phyloP scores from a whole-genome alignment of 148 eudicot species.

The Agrostemma githago region DNA sequence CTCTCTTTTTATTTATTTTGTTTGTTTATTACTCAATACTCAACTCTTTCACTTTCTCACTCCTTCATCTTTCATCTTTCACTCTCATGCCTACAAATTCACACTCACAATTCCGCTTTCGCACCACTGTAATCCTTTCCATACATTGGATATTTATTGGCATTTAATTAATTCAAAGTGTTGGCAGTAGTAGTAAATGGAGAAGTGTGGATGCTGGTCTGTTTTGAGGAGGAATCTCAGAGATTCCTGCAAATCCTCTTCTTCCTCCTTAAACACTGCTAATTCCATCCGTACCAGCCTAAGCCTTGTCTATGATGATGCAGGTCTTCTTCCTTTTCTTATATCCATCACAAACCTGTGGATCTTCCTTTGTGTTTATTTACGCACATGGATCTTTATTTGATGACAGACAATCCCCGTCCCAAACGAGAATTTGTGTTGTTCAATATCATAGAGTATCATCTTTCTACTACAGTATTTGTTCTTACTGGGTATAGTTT shows the following conservation, averaged over 20 bases:
- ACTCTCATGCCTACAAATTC: conserved; percentile 12
- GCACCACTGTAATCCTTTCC: no score
- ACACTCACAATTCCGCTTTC: no score
- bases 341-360: no score
- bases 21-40: no score
- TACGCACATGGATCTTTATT: no score
- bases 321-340: conserved; percentile 40
- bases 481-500: not conserved
- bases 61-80: conserved; percentile 13
- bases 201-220: conserved; percentile 86
- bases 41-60: no score
- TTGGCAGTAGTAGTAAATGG: no score
- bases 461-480: not conserved
- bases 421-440: no score
- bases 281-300: conserved; percentile 53
- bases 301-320: conserved; percentile 98
- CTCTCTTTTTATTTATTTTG: not conserved
- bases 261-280: conserved; percentile 51
- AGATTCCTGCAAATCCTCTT: conserved; percentile 46
- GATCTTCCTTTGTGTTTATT: no score
- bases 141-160: no score
- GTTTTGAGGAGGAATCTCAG: conserved; percentile 49
- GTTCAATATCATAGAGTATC: not conserved
- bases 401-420: no score
- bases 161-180: no score